Base-by-base conservation (phyloP, 2,329 filamentous ascomycete genomes). In the Aspergillus fischeri region DNA sequence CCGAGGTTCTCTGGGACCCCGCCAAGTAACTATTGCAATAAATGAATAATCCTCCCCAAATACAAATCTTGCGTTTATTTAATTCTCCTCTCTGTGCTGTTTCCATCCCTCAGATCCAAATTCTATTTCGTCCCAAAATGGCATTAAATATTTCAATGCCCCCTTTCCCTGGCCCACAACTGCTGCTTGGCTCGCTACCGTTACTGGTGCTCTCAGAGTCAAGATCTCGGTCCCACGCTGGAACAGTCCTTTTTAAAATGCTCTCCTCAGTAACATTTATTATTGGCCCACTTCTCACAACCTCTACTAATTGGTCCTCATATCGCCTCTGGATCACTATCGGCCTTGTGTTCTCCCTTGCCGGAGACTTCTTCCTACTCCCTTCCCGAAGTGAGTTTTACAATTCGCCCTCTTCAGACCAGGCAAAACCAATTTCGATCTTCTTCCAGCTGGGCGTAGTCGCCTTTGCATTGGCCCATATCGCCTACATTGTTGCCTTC, bases 401-500 rank as follows among this genome's bases (percentile, higher is more conserved):
- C 48, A 38, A 35, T 50, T 17, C 29, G 21, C 32, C 54, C 49
- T 17, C 53, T 2, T 38, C 58, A 50, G 45, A 50, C 21, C 47
- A 54, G 32, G 45, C 9, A 28, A 50, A 24, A 45, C 24, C 27
- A 47, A 49, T 65, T 29, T 68, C 68, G 4, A 52, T 54, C n/a
- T 68, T 63, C 25, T 70, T 70, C 52, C 63, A 68, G 47, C 62
- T 68, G 2, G 68, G 68, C 4, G 61, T 70, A 14, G 58, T 66
- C 35, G 65, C 68, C 49, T 70, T 70, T 32, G 68, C 68, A 14
- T 61, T 58, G 1, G 68, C 68, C 35, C 68, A 70, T 57, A 61
- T 68, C 50, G 62, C 67, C 42, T 70, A 70, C 48, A 67, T 67
- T 47, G 28, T 64, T 14, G 68, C 68, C 27, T 70, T 70, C 53